Evolutionary conservation across 495 filamentous ascomycete species (phyloP).

Genomic region (Rhypophila decipiens): DNA sequence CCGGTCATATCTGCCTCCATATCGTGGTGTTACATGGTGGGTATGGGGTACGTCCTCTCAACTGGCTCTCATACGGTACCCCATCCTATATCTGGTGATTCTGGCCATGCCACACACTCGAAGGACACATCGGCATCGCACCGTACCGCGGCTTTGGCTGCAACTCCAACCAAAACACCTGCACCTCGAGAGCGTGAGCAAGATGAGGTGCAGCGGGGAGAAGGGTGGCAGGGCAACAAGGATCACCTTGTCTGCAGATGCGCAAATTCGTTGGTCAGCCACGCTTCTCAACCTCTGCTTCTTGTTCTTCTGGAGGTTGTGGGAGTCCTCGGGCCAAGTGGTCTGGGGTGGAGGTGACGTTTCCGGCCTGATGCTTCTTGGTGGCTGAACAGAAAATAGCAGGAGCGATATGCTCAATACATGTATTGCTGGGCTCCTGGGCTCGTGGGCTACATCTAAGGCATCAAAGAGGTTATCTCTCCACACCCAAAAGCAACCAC

Average conservation of each 20-base stretch:
- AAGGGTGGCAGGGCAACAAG: background rate
- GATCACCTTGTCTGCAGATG: background rate
- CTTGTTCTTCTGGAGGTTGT: no score
- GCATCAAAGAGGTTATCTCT: background rate
- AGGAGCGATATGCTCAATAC: conserved; percentile 1
- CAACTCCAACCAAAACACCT: background rate
- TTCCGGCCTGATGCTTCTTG: background rate
- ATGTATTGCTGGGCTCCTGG: no score
- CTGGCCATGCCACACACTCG: no score
- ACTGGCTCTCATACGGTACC: no score
- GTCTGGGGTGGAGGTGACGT: background rate
- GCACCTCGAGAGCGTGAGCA: background rate
- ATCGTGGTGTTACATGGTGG: no score
- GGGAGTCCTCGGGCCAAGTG: background rate
- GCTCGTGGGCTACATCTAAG: background rate
- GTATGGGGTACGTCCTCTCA: no score
- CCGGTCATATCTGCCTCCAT: no score
- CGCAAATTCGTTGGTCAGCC: background rate
- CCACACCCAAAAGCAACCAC: no score
- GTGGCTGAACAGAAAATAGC: background rate
- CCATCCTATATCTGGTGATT: no score
- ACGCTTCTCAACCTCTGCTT: background rate
- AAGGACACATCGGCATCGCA: no score
- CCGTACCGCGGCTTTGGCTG: no score
- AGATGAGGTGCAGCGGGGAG: background rate